Evolutionary conservation across 2,329 filamentous ascomycete genomes (phyloP).

Genomic region (Didymella pinodella): DNA sequence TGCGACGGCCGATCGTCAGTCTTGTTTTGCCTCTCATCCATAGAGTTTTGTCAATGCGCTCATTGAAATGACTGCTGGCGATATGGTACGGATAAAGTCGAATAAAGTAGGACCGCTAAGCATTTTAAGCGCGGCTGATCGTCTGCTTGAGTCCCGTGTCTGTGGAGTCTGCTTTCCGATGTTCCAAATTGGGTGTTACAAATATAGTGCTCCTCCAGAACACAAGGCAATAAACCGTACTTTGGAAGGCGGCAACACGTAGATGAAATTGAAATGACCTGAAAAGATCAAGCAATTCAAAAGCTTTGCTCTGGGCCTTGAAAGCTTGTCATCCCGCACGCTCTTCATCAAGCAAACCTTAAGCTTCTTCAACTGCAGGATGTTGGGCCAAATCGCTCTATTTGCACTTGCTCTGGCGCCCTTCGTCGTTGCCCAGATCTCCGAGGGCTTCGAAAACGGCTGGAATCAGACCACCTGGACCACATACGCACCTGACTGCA

Average conservation of each 20-base stretch:
- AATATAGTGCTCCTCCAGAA: slow-evolving; percentile 5
- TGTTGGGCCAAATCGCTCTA: slow-evolving; percentile 57
- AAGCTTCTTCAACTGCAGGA: slow-evolving; percentile 28
- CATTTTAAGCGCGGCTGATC: slow-evolving; percentile 5
- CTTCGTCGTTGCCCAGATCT: slow-evolving; percentile 61
- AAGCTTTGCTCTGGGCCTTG: slow-evolving; percentile 9
- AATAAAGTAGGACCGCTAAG: not conserved
- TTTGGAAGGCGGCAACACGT: slow-evolving; percentile 5
- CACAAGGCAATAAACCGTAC: slow-evolving; percentile 12
- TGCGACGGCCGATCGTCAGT: not conserved
- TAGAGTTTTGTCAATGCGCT: too few relatives aligned
- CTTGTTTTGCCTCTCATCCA: not conserved
- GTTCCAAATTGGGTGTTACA: slow-evolving; percentile 19
- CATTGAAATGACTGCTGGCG: not conserved
- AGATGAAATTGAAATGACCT: slow-evolving; percentile 6
- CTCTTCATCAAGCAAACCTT: not conserved
- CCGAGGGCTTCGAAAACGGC: slow-evolving; percentile 65
- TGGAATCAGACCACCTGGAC: slow-evolving; percentile 67
- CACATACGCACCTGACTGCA: slow-evolving; percentile 66
- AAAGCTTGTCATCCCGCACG: slow-evolving; percentile 4
- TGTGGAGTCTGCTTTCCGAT: slow-evolving; percentile 6
- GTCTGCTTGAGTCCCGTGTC: not conserved
- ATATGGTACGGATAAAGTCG: not conserved
- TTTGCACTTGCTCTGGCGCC: slow-evolving; percentile 58
- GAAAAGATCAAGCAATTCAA: slow-evolving; percentile 10